These are phyloP conservation scores for Myxozyma monticola DNA, from an alignment of 805 yeast species.

Conservation along the genomic window DNA sequence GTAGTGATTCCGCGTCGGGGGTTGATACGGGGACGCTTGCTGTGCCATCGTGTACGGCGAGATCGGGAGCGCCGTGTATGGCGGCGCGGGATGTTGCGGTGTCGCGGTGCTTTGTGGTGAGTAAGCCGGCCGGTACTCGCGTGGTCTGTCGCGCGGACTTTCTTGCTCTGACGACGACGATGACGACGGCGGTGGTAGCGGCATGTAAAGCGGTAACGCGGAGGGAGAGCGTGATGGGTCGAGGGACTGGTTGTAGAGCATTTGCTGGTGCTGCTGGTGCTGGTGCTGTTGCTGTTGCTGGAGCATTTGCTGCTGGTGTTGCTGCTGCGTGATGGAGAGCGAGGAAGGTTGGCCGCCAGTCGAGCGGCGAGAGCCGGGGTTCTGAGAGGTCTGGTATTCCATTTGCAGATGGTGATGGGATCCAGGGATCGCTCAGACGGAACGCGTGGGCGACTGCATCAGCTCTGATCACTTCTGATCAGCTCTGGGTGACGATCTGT, in stretches of 20 bases:
- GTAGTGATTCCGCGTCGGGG: slow-evolving; percentile 7
- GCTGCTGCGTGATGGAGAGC: slow-evolving; percentile 8
- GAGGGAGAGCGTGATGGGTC: slow-evolving; percentile 4
- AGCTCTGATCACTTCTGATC: no score
- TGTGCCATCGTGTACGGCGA: slow-evolving; percentile 9
- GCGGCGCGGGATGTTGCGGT: slow-evolving; percentile 12
- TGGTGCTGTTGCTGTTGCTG: background rate
- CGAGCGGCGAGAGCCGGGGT: no score
- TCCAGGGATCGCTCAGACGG: no score
- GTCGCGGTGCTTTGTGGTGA: slow-evolving; percentile 16
- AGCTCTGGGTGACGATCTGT: no score
- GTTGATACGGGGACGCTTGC: background rate
- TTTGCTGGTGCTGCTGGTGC: slow-evolving; percentile 4
- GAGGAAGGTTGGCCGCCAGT: background rate
- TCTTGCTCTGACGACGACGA: slow-evolving; percentile 4
- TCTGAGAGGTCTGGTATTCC: no score
- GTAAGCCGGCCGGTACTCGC: slow-evolving; percentile 14
- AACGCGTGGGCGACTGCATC: no score
- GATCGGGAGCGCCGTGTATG: slow-evolving; percentile 1
- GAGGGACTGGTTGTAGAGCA: slow-evolving; percentile 2
- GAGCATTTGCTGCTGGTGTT: background rate
- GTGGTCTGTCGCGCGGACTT: slow-evolving; percentile 15
- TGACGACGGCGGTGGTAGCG: slow-evolving; percentile 4
- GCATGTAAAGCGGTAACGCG: slow-evolving; percentile 1
- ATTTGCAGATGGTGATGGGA: no score